A percentile compares a stretch with the other conserved stretches of the same genome.
Conservation (phyloP, 1,284 basidiomycete species). For the Stereum hirsutum region DNA sequence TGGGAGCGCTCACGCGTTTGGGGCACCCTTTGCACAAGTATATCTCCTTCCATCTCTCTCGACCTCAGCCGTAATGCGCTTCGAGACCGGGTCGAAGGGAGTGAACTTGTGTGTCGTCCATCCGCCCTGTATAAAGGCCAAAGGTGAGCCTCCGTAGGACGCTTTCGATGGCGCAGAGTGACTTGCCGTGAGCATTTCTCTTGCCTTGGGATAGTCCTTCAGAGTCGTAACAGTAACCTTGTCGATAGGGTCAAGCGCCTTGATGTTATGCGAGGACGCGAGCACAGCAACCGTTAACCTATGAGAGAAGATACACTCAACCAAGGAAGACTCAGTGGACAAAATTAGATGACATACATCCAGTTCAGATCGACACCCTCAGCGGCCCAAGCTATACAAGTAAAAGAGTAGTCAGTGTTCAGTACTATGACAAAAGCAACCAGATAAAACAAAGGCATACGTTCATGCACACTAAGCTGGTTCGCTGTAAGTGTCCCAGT, state of each 20-base stretch:
- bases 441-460: conserved; percentile 5
- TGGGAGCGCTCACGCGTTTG: conserved; percentile 28
- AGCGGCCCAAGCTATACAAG: conserved; percentile 26
- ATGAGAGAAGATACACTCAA: neutral
- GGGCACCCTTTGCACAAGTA: conserved; percentile 44
- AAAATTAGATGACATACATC: conserved; percentile 13
- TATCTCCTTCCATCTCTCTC: conserved; percentile 38
- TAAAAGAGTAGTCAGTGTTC: conserved; percentile 23
- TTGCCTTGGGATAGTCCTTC: conserved; percentile 32
- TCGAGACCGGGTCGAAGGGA: conserved; percentile 48
- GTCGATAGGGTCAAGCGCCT: conserved; percentile 45
- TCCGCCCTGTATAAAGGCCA: conserved; percentile 16
- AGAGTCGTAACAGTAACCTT: conserved; percentile 43
- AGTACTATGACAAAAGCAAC: conserved; percentile 32
- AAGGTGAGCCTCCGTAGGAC: neutral
- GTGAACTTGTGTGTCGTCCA: conserved; percentile 44
- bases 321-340: neutral
- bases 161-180: too few relatives aligned
- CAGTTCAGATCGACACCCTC: conserved; percentile 18
- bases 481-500: conserved; percentile 48
- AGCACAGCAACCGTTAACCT: conserved; percentile 30
- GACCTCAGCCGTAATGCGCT: conserved; percentile 47
- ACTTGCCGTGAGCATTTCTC: conserved; percentile 20
- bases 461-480: conserved; percentile 46
- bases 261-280: conserved; percentile 45